Base-by-base conservation (phyloP, 2,329 filamentous ascomycete genomes). In the Sarocladium brachiariae region DNA sequence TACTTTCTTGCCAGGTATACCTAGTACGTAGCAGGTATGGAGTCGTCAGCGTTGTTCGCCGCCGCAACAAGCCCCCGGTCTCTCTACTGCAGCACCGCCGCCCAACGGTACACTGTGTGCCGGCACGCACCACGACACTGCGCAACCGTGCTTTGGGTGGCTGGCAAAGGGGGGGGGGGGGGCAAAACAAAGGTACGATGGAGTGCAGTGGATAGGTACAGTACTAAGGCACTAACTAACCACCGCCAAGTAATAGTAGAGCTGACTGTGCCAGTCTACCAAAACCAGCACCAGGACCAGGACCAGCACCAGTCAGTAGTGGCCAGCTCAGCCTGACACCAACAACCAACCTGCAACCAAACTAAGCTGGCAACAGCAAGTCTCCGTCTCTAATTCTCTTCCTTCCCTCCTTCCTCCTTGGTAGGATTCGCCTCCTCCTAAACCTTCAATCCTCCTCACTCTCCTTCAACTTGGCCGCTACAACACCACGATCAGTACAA, bases 341-440 rank as follows among this genome's bases (percentile, higher is more conserved):
- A 30, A 11, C n/a, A n/a, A n/a, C n/a, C n/a, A n/a, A n/a, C n/a
- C n/a, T n/a, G n/a, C n/a, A n/a, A n/a, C n/a, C n/a, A n/a, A n/a
- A n/a, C n/a, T n/a, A n/a, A n/a, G n/a, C 21, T 18, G 11, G 39
- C 24, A n/a, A 8, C 8, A 11, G 21, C 7, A 13, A n/a, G n/a
- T n/a, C n/a, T n/a, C n/a, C n/a, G n/a, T n/a, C n/a, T n/a, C n/a
- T n/a, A n/a, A n/a, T n/a, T 7, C 33, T n/a, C 11, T 16, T 21
- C 13, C 43, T 47, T n/a, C 21, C 21, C 27, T 30, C 11, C 14
- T 33, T 21, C 23, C 43, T 47, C 14, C 25, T 21, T 33, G 39
- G 43, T 47, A 25, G 43, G 43, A 47, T 25, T 47, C 25, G 43
- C 43, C 43, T 47, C 43, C 27, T 47, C 43, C 43, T 47, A 47